Evolutionary conservation across 306 rosid genomes (phyloP).

Genomic region (Trifolium subterraneum): DNA sequence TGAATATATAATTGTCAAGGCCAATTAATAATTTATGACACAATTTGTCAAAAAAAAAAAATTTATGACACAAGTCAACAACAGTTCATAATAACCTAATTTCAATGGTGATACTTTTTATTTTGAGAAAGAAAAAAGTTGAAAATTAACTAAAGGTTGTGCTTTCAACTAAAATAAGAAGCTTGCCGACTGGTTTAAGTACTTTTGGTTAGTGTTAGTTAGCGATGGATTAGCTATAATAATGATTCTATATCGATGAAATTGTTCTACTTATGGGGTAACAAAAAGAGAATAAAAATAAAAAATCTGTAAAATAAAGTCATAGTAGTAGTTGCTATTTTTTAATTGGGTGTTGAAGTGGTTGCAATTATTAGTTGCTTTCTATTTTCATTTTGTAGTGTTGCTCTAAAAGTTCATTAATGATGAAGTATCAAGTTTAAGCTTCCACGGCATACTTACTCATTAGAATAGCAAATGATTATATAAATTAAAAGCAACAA

Average conservation of each 20-base stretch:
- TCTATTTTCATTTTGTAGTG: too few relatives aligned
- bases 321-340: conserved; percentile 17
- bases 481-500: conserved; percentile 12
- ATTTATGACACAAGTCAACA: too few relatives aligned
- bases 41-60: too few relatives aligned
- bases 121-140: too few relatives aligned
- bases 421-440: conserved; percentile 32
- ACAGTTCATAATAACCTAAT: too few relatives aligned
- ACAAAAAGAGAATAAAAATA: not conserved
- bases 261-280: not conserved
- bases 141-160: too few relatives aligned
- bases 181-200: not conserved
- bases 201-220: conserved; percentile 6
- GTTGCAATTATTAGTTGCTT: conserved; percentile 36
- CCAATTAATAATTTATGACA: too few relatives aligned
- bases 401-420: conserved; percentile 21
- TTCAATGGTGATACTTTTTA: too few relatives aligned
- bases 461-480: conserved; percentile 14
- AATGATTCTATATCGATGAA: not conserved
- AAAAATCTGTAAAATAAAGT: not conserved
- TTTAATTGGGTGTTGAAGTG: conserved; percentile 13
- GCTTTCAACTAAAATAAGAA: too few relatives aligned
- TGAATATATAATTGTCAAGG: too few relatives aligned
- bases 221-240: not conserved
- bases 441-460: conserved; percentile 44